A percentile compares a stretch with the other conserved stretches of the same genome.
Evolutionary conservation across 2,329 filamentous ascomycete genomes (phyloP).

Genomic region (Cercospora sp.): DNA sequence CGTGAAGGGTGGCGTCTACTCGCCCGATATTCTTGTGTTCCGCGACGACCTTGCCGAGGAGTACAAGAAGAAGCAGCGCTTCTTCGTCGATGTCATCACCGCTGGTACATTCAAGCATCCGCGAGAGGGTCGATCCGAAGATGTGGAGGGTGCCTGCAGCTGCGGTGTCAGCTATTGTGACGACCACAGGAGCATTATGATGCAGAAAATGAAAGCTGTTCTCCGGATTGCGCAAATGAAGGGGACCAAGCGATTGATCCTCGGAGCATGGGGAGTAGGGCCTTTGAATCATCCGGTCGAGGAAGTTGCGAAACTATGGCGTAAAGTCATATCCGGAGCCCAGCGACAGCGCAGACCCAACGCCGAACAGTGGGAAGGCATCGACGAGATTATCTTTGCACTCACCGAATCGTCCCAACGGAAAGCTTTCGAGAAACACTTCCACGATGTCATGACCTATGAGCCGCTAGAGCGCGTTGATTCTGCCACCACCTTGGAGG

Average conservation of each 20-base stretch:
- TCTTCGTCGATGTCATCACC: slow-evolving; percentile 59
- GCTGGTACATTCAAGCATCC: slow-evolving; percentile 62
- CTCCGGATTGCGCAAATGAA: slow-evolving; percentile 54
- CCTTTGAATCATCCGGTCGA: slow-evolving; percentile 62
- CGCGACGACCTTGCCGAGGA: slow-evolving; percentile 46
- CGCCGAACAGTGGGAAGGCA: slow-evolving; percentile 44
- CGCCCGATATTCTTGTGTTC: slow-evolving; percentile 61
- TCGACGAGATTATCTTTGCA: slow-evolving; percentile 60
- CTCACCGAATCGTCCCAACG: slow-evolving; percentile 57
- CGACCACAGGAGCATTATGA: slow-evolving; percentile 53
- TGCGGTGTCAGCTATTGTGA: slow-evolving; percentile 47
- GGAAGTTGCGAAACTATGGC: slow-evolving; percentile 60
- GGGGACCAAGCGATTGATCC: slow-evolving; percentile 53
- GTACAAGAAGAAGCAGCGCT: slow-evolving; percentile 52
- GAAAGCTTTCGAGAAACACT: slow-evolving; percentile 49
- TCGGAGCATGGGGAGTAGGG: slow-evolving; percentile 67
- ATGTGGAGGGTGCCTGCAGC: slow-evolving; percentile 38
- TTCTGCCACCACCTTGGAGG: slow-evolving; percentile 9
- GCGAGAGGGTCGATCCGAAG: slow-evolving; percentile 44
- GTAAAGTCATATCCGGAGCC: slow-evolving; percentile 41
- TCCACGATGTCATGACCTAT: slow-evolving; percentile 32
- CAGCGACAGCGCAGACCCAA: slow-evolving; percentile 38
- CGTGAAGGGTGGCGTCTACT: slow-evolving; percentile 58
- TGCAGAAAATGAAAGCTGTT: slow-evolving; percentile 59
- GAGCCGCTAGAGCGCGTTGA: slow-evolving; percentile 22